Conservation (phyloP, 2,329 filamentous ascomycete genomes). For the Acrocalymma vagum region DNA sequence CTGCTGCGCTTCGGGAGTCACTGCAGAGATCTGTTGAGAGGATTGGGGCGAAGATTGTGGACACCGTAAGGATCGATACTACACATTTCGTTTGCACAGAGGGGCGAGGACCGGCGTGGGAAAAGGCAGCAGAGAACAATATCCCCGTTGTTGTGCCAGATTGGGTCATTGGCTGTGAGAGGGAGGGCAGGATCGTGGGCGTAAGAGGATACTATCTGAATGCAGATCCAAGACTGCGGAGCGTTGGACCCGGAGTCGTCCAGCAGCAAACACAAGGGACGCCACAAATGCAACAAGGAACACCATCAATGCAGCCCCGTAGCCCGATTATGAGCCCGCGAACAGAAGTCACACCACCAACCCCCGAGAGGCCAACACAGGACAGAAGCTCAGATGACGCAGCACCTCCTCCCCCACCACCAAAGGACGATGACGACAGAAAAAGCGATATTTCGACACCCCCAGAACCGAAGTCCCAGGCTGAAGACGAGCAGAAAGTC, state of each 20-base stretch:
- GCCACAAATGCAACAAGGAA: slow-evolving; percentile 13
- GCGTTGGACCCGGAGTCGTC: slow-evolving; percentile 53
- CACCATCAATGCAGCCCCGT: slow-evolving; percentile 30
- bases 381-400: slow-evolving; percentile 29
- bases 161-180: slow-evolving; percentile 97
- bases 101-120: slow-evolving; percentile 87
- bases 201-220: slow-evolving; percentile 97
- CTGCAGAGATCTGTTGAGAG: slow-evolving; percentile 80
- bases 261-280: slow-evolving; percentile 28
- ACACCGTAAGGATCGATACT: slow-evolving; percentile 92
- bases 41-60: slow-evolving; percentile 91
- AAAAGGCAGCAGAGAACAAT: slow-evolving; percentile 97
- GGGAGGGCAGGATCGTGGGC: slow-evolving; percentile 89
- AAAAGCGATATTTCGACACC: slow-evolving; percentile 28
- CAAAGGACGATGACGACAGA: slow-evolving; percentile 37
- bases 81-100: slow-evolving; percentile 99
- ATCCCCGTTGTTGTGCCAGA: slow-evolving; percentile 96
- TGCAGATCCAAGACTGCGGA: slow-evolving; percentile 73
- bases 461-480: slow-evolving; percentile 38
- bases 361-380: slow-evolving; percentile 52
- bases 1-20: slow-evolving; percentile 74
- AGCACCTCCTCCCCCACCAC: slow-evolving; percentile 44
- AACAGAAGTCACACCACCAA: slow-evolving; percentile 61
- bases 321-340: slow-evolving; percentile 52
- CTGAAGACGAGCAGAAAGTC: slow-evolving; percentile 45